phyloP scores from a whole-genome alignment of 257 asterid genomes.

The Linderniella brevidens region DNA sequence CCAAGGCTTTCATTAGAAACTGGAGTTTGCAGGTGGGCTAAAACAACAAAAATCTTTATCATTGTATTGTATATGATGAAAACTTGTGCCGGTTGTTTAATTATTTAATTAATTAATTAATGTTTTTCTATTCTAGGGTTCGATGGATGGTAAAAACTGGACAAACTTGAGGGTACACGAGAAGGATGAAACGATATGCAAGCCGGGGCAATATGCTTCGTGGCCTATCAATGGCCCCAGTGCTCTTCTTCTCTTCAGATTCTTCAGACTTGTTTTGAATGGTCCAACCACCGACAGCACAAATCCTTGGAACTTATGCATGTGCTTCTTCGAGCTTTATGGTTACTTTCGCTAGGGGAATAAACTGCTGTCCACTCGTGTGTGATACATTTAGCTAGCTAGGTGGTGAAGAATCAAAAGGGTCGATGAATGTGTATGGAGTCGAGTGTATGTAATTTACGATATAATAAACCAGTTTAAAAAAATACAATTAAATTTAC shows the following conservation, averaged over 20 bases:
- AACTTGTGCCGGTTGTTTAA: no score
- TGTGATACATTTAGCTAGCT: no score
- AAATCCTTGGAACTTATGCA: slow-evolving; percentile 81
- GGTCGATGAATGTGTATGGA: no score
- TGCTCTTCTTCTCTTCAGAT: slow-evolving; percentile 79
- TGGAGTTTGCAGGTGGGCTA: slow-evolving; percentile 77
- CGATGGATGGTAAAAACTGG: slow-evolving; percentile 77
- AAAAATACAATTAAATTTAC: no score
- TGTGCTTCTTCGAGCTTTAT: slow-evolving; percentile 87
- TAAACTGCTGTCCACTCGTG: no score
- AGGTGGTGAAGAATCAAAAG: no score
- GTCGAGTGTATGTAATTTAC: no score
- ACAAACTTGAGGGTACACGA: slow-evolving; percentile 65
- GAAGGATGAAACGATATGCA: slow-evolving; percentile 60
- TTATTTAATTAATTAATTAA: no score
- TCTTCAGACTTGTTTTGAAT: slow-evolving; percentile 42
- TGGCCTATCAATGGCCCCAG: slow-evolving; percentile 74
- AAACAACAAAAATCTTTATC: not conserved
- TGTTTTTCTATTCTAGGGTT: slow-evolving; percentile 29
- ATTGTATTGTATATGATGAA: no score
- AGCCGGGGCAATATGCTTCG: slow-evolving; percentile 85
- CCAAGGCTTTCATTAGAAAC: slow-evolving; percentile 54
- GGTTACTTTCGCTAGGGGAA: slow-evolving; percentile 51
- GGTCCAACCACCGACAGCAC: slow-evolving; percentile 55
- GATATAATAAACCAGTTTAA: no score